Evolutionary conservation across 2,329 filamentous ascomycete genomes (phyloP).

Genomic region (Alternaria angustiovoidea): DNA sequence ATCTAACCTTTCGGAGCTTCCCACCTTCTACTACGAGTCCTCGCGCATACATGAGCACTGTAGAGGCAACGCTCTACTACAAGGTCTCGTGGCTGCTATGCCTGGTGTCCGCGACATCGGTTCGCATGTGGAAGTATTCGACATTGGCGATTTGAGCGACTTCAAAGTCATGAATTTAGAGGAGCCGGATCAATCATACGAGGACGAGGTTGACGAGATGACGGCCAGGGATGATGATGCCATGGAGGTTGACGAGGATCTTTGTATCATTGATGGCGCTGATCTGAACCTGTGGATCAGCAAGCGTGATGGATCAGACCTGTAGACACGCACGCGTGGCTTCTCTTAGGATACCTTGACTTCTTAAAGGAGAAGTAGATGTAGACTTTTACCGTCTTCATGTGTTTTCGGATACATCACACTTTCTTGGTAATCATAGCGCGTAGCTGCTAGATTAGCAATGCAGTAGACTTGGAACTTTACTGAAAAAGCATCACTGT

Average conservation of each 20-base stretch:
- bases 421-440: not conserved
- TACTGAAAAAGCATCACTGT: too few relatives aligned
- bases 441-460: not conserved
- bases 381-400: too few relatives aligned
- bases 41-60: not conserved
- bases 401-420: too few relatives aligned
- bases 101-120: not conserved
- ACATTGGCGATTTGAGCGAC: not conserved
- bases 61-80: accelerated
- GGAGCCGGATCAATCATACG: not conserved
- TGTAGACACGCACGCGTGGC: too few relatives aligned
- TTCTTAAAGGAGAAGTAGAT: too few relatives aligned
- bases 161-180: not conserved
- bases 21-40: not conserved
- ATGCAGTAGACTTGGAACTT: too few relatives aligned
- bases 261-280: too few relatives aligned
- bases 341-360: too few relatives aligned
- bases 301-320: too few relatives aligned
- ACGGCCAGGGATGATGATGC: too few relatives aligned
- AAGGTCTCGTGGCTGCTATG: not conserved
- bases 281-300: too few relatives aligned
- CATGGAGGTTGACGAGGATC: too few relatives aligned
- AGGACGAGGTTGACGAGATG: not conserved
- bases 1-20: not conserved
- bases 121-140: not conserved